Evolutionary conservation across 1,284 basidiomycete genomes (phyloP).

Genomic region (Marasmius fiardii): DNA sequence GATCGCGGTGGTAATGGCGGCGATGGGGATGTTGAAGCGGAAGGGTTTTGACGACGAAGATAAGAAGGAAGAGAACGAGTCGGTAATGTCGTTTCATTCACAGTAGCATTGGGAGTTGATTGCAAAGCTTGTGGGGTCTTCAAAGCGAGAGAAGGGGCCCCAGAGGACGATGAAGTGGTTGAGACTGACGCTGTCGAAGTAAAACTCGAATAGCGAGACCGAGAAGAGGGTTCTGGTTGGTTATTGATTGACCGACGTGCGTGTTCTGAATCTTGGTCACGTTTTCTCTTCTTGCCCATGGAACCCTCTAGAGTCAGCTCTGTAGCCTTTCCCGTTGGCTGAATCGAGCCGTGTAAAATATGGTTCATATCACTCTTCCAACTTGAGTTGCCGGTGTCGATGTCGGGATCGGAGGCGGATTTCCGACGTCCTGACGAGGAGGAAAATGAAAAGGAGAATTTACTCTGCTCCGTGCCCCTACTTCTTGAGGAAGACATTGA

Average conservation of each 20-base stretch:
- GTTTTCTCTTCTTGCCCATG: not conserved
- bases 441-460: not conserved
- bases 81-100: not conserved
- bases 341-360: not conserved
- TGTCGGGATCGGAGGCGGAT: not conserved
- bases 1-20: not conserved
- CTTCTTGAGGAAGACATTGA: slow-evolving; percentile 5
- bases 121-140: not conserved
- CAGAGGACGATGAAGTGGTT: slow-evolving; percentile 9
- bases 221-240: not conserved
- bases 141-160: slow-evolving; percentile 1
- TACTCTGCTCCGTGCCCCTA: not conserved
- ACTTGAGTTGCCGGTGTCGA: not conserved
- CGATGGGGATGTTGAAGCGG: not conserved
- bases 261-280: not conserved
- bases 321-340: not conserved
- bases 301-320: not conserved
- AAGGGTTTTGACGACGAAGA: not conserved
- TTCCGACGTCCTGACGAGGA: not conserved
- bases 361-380: not conserved
- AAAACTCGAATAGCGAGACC: slow-evolving; percentile 16
- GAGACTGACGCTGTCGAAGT: slow-evolving; percentile 19
- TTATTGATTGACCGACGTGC: not conserved
- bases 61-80: not conserved
- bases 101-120: not conserved